A percentile compares a stretch with the other conserved stretches of the same genome.
These are phyloP conservation scores for Smithsoniella earleae DNA, from an alignment of 163 green algal genomes.

Conservation along the genomic window DNA sequence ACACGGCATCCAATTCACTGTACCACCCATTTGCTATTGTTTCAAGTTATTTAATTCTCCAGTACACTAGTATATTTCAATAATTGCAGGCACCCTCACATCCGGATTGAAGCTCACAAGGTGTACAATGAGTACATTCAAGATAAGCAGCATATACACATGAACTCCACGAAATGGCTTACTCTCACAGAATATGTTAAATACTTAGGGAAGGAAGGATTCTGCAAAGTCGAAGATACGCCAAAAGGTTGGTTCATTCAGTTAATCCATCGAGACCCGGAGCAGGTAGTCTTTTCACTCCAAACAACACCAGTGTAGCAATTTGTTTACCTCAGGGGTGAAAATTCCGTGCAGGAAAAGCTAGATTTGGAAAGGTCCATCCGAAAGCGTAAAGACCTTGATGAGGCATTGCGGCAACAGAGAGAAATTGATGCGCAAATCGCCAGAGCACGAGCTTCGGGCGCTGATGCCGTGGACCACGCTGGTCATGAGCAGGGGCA, in stretches of 20 bases:
- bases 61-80: too few relatives aligned
- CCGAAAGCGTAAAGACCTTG: constrained; percentile 33
- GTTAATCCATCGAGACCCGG: constrained; percentile 45
- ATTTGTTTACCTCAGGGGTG: too few relatives aligned
- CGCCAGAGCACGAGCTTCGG: not conserved
- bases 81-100: constrained; percentile 47
- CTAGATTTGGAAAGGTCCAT: constrained; percentile 31
- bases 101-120: constrained; percentile 52
- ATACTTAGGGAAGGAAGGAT: constrained; percentile 76
- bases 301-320: too few relatives aligned
- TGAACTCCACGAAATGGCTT: constrained; percentile 92
- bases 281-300: too few relatives aligned
- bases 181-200: constrained; percentile 97
- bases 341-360: constrained; percentile 30
- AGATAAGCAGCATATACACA: constrained; percentile 88
- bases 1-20: too few relatives aligned
- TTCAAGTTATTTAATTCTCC: constrained; percentile 28
- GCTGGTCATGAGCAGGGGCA: too few relatives aligned
- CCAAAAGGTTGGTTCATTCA: constrained; percentile 91
- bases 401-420: constrained; percentile 33
- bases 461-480: too few relatives aligned
- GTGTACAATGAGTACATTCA: constrained; percentile 74
- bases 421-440: constrained; percentile 35
- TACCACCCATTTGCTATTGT: too few relatives aligned
- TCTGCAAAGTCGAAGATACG: constrained; percentile 91